Percentiles rank a stretch among this genome's conserved stretches.
Conservation (phyloP, 208 protist genomes). For the Tetramitus jugosus region DNA sequence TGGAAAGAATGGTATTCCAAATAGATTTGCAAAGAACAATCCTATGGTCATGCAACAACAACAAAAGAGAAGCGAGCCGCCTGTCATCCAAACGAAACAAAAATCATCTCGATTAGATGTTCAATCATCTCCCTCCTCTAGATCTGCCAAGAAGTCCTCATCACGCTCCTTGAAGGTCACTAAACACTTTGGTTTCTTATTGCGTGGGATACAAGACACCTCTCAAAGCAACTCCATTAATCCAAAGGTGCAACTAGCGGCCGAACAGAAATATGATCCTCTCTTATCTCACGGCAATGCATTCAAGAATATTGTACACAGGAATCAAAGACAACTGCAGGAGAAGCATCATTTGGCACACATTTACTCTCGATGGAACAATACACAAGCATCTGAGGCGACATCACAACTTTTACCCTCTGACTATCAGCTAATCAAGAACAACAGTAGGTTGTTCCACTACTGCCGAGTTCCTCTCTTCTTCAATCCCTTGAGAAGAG, state of each 20-base stretch:
- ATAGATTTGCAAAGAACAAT: too few relatives aligned
- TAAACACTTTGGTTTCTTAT: background rate
- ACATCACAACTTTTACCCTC: background rate
- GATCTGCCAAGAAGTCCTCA: background rate
- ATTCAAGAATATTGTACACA: constrained; percentile 4
- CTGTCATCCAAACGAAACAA: background rate
- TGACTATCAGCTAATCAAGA: background rate
- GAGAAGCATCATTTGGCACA: background rate
- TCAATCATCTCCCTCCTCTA: background rate
- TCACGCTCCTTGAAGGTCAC: background rate
- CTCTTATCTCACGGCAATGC: background rate
- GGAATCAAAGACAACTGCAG: background rate
- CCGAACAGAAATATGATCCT: too few relatives aligned
- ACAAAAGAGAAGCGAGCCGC: background rate
- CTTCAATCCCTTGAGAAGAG: background rate
- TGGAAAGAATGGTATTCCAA: too few relatives aligned
- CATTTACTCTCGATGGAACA: background rate
- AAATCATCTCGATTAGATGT: too few relatives aligned
- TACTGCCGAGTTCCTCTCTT: background rate
- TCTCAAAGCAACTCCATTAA: background rate
- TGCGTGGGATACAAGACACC: background rate
- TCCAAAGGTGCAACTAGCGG: background rate
- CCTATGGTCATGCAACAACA: background rate
- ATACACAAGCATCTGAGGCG: too few relatives aligned
- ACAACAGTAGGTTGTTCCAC: background rate